Base-by-base conservation (phyloP, 148 eudicot genomes). In the Dianthus caryophyllus region DNA sequence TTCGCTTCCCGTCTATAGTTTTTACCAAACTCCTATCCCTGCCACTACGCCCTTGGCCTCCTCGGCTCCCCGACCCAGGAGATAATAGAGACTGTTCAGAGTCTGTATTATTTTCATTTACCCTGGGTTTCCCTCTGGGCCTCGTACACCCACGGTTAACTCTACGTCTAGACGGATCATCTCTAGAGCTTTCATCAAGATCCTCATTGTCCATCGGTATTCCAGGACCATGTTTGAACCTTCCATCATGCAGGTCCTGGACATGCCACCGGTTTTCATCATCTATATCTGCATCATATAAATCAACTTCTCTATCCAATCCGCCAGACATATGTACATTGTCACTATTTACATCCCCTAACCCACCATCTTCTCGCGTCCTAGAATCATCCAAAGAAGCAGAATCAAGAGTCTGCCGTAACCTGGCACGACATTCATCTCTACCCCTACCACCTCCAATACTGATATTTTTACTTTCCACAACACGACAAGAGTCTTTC, bases 391-490 rank as follows among this genome's bases (percentile, higher is more conserved):
- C 93, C 59, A 77, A 68, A 65, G 79, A 79, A 78, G 84, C 79
- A 54, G 71, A 73, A 61, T 86, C 99, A 30, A 77, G 22, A 68
- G 77, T 67, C 67, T 74, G 88, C 20, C 87, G 82, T 24, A 80
- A 67, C 70, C 92, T 79, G 60, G 74, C 69, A 65, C 98, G 84
- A 70, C 75, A 69, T 66, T 94, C 98, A 29, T 90, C 98, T 82
- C 84, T 86, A 60, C 78, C 76, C 80, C 85, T 80, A 18, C 72
- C 76, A 68, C 63, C 69, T 65, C 75, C 66, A 39, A 74, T 61
- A 36, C 80, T 67, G n/a, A 77, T 61, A 73, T 29, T 78, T 85
- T 79, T 93, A 68, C 70, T 82, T 69, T 86, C 97, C 62, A 56
- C 33, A 6, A 29, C 36, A 73, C 77, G 82, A 65, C 68, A 79